These are phyloP conservation scores for Zopfia rhizophila DNA, from an alignment of 2,329 filamentous ascomycete species.

Conservation along the genomic window DNA sequence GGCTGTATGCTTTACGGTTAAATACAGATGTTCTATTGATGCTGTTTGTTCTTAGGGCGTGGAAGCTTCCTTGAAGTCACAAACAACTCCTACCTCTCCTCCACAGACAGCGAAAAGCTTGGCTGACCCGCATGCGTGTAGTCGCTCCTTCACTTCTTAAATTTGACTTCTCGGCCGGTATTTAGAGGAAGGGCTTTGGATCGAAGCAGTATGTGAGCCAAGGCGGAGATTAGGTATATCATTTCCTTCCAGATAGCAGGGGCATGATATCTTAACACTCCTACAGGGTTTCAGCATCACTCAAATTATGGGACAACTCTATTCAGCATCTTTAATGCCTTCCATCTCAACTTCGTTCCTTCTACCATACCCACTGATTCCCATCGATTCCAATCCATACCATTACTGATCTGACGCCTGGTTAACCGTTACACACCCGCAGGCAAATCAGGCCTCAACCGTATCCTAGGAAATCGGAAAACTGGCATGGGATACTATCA, in stretches of 20 bases:
- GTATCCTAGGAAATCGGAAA: constrained; percentile 63
- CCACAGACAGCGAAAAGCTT: too few species aligned
- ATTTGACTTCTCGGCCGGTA: constrained; percentile 59
- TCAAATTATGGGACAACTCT: constrained; percentile 66
- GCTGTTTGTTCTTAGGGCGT: constrained; percentile 62
- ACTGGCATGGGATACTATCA: constrained; percentile 67
- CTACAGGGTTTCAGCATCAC: constrained; percentile 74
- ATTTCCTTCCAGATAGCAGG: too few species aligned
- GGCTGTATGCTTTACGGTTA: too few species aligned
- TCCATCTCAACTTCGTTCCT: constrained; percentile 72
- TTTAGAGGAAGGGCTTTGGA: constrained; percentile 64
- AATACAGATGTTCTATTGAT: too few species aligned
- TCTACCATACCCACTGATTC: too few species aligned
- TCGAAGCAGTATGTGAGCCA: constrained; percentile 63
- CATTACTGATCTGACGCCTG: too few species aligned
- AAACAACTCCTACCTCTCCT: constrained; percentile 65
- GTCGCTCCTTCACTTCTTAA: constrained; percentile 62
- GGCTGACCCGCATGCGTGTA: constrained; percentile 57
- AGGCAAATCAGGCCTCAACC: constrained; percentile 59
- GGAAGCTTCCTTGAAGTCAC: constrained; percentile 72
- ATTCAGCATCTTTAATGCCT: constrained; percentile 67
- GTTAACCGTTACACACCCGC: too few species aligned
- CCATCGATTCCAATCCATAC: too few species aligned
- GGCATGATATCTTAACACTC: too few species aligned
- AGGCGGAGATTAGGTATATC: too few species aligned